Evolutionary conservation across 768 basidiomycete species (phyloP).

Genomic region (Boletus sensibilis): DNA sequence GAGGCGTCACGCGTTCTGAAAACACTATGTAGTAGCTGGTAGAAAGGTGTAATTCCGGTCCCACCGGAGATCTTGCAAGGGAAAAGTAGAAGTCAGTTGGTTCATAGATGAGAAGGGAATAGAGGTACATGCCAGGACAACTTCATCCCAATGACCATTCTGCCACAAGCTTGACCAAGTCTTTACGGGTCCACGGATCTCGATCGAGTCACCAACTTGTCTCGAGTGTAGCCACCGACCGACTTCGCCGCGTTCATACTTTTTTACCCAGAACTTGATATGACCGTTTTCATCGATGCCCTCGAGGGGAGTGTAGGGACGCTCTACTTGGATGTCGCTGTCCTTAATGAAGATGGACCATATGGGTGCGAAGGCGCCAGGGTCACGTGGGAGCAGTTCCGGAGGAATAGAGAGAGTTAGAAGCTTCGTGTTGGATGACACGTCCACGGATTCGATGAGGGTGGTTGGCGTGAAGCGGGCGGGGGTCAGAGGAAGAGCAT

Average conservation of each 20-base stretch:
- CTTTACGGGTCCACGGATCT: conserved; percentile 71
- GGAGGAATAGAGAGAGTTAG: conserved; percentile 59
- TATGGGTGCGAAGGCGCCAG: conserved; percentile 42
- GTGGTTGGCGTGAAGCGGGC: conserved; percentile 56
- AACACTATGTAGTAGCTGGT: conserved; percentile 63
- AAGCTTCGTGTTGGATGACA: conserved; percentile 60
- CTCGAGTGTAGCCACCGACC: conserved; percentile 80
- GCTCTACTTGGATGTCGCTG: conserved; percentile 84
- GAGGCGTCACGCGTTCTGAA: conserved; percentile 36
- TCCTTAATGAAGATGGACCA: conserved; percentile 85
- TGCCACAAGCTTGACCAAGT: conserved; percentile 54
- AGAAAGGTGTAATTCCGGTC: conserved; percentile 85
- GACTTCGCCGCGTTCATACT: conserved; percentile 75
- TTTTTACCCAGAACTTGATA: conserved; percentile 81
- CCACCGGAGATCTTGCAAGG: conserved; percentile 78
- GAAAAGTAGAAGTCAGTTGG: not conserved
- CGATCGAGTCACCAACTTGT: conserved; percentile 61
- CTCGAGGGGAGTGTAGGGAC: conserved; percentile 79
- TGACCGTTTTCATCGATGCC: conserved; percentile 65
- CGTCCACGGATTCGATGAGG: conserved; percentile 50
- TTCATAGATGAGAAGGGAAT: not conserved
- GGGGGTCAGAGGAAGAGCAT: conserved; percentile 47
- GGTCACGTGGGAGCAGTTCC: conserved; percentile 32
- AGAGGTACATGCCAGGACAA: conserved; percentile 59
- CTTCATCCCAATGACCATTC: conserved; percentile 69